These are phyloP conservation scores for Mitragyna speciosa DNA, from an alignment of 257 asterid genomes.

Conservation along the genomic window DNA sequence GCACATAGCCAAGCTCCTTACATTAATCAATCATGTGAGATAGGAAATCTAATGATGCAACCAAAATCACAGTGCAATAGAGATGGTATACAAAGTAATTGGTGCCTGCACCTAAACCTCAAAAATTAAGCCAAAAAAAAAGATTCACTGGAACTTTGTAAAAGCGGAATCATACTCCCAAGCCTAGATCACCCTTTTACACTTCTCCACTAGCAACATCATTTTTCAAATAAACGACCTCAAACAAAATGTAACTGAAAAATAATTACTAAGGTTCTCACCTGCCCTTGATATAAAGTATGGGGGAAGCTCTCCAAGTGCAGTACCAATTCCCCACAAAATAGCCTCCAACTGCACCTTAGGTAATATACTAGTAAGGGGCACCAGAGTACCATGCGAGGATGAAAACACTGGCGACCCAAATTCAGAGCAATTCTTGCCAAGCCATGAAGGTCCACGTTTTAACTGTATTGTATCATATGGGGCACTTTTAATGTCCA, in stretches of 20 bases:
- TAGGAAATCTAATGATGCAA: not conserved
- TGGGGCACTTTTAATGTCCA: slow-evolving; percentile 83
- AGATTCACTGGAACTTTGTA: not conserved
- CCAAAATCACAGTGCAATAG: not conserved
- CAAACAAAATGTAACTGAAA: not conserved
- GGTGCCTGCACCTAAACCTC: not conserved
- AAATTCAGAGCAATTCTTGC: slow-evolving; percentile 73
- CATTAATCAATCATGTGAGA: too few relatives aligned
- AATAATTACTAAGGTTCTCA: slow-evolving; percentile 19
- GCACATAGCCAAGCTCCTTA: not conserved
- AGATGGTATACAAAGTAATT: not conserved
- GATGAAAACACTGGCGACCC: slow-evolving; percentile 71
- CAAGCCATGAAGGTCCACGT: slow-evolving; percentile 76
- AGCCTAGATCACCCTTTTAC: not conserved
- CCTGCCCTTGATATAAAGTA: slow-evolving; percentile 97
- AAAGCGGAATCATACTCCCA: not conserved
- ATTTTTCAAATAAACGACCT: not conserved
- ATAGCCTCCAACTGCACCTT: slow-evolving; percentile 92
- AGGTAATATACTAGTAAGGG: slow-evolving; percentile 79
- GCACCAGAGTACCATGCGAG: slow-evolving; percentile 54
- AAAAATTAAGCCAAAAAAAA: not conserved
- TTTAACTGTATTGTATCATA: slow-evolving; percentile 86
- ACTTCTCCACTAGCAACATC: not conserved
- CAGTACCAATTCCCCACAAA: slow-evolving; percentile 87
- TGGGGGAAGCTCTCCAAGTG: slow-evolving; percentile 97